Percentiles rank a stretch among this genome's conserved stretches.
phyloP scores from a whole-genome alignment of 306 rosid genomes.

The Prunus fruticosa region DNA sequence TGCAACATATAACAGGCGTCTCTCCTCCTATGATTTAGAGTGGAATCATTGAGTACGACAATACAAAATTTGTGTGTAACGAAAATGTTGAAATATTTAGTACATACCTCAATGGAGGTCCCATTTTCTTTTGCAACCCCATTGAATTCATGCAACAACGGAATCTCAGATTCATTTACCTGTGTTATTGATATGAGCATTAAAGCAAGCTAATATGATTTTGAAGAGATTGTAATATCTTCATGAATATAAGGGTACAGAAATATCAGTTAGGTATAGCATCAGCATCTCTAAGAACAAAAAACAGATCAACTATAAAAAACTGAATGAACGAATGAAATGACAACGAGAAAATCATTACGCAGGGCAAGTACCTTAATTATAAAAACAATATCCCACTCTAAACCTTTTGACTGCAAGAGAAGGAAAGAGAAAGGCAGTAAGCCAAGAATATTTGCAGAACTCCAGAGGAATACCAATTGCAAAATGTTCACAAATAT shows the following conservation, averaged over 20 bases:
- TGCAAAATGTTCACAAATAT: neutral
- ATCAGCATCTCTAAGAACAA: neutral
- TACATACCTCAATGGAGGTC: conserved; percentile 65
- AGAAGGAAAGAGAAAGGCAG: conserved; percentile 3
- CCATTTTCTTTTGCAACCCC: conserved; percentile 60
- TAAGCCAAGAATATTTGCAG: conserved; percentile 1
- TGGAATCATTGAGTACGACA: conserved; percentile 11
- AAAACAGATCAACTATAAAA: neutral
- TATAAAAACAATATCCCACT: conserved; percentile 95
- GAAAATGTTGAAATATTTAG: conserved; percentile 11
- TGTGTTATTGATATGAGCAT: conserved; percentile 29
- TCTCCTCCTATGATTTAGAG: conserved; percentile 66
- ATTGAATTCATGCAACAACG: conserved; percentile 71
- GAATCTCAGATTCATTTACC: conserved; percentile 95
- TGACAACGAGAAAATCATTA: neutral
- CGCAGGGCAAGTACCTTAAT: conserved; percentile 60
- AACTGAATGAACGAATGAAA: neutral
- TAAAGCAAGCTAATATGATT: conserved; percentile 13
- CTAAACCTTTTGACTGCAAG: conserved; percentile 92
- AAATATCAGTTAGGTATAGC: neutral
- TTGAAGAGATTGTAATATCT: neutral
- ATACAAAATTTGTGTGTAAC: conserved; percentile 5
- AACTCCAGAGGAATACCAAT: neutral
- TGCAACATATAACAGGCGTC: conserved; percentile 91
- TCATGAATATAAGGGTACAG: neutral